Evolutionary conservation across 2,329 filamentous ascomycete genomes (phyloP).

Genomic region (Fusarium anguioides): DNA sequence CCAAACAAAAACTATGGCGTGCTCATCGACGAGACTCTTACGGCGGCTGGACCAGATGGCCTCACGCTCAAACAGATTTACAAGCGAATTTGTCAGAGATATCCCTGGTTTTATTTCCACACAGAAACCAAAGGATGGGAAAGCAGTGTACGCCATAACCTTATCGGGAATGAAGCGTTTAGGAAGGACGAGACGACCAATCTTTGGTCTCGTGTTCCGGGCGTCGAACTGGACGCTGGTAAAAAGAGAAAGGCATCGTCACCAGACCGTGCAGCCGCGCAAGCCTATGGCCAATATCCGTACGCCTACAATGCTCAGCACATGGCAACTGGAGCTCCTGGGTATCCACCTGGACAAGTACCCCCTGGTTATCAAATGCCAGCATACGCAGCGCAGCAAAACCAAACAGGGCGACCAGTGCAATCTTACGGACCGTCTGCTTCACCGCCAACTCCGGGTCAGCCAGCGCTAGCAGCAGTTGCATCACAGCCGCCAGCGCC

Average conservation of each 20-base stretch:
- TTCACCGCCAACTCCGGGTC: conserved; percentile 43
- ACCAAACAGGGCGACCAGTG: conserved; percentile 45
- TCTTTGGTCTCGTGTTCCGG: conserved; percentile 67
- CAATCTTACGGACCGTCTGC: conserved; percentile 47
- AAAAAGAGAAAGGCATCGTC: conserved; percentile 69
- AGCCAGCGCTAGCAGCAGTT: conserved; percentile 36
- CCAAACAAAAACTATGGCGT: conserved; percentile 72
- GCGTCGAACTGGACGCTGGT: conserved; percentile 68
- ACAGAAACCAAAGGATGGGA: conserved; percentile 74
- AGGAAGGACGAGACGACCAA: conserved; percentile 67
- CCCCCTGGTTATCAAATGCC: conserved; percentile 51
- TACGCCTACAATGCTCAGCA: conserved; percentile 53
- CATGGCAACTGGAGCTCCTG: conserved; percentile 47
- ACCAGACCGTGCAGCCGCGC: conserved; percentile 59
- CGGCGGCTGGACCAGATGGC: conserved; percentile 64
- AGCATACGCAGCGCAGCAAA: conserved; percentile 48
- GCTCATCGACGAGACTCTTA: conserved; percentile 69
- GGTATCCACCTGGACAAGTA: conserved; percentile 51
- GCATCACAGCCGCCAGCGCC: conserved; percentile 49
- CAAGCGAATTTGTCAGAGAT: conserved; percentile 68
- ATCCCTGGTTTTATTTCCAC: conserved; percentile 69
- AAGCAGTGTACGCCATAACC: conserved; percentile 72
- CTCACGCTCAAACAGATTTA: conserved; percentile 72
- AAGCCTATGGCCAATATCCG: conserved; percentile 53
- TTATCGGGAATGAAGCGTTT: conserved; percentile 71